These are phyloP conservation scores for Raddia guianensis DNA, from an alignment of 176 grass and related monocot species.

Conservation along the genomic window DNA sequence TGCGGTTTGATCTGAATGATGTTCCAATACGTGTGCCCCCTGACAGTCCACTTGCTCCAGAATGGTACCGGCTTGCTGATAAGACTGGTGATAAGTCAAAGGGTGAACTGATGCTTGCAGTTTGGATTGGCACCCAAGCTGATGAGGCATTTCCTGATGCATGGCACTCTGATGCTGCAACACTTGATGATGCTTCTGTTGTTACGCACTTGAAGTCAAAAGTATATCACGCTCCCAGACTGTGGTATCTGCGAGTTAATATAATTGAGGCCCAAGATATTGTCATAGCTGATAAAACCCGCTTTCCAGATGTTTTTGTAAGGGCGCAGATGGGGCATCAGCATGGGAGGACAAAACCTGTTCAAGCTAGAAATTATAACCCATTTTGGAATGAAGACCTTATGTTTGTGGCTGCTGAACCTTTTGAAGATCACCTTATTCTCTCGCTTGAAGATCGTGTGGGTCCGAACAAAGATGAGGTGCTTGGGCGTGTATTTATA, in stretches of 20 bases:
- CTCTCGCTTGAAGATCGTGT: conserved; percentile 85
- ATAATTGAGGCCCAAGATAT: conserved; percentile 97
- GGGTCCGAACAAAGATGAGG: conserved; percentile 91
- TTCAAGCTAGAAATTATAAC: conserved; percentile 77
- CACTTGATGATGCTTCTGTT: conserved; percentile 52
- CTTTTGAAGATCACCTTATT: conserved; percentile 94
- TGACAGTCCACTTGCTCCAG: conserved; percentile 91
- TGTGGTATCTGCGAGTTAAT: conserved; percentile 92
- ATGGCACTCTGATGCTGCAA: conserved; percentile 80
- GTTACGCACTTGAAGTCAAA: conserved; percentile 85
- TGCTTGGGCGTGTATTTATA: conserved; percentile 76
- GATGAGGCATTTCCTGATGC: conserved; percentile 98
- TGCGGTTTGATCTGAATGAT: conserved; percentile 92
- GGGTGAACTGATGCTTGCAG: conserved; percentile 97
- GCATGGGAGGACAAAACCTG: conserved; percentile 64
- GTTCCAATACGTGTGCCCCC: conserved; percentile 85
- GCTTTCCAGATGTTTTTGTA: conserved; percentile 84
- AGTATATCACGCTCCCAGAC: conserved; percentile 95
- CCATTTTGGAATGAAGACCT: conserved; percentile 95
- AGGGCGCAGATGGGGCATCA: conserved; percentile 86
- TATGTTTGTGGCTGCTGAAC: conserved; percentile 97
- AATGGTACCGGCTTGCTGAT: conserved; percentile 88
- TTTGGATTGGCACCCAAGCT: conserved; percentile 98
- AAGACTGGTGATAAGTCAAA: conserved; percentile 78
- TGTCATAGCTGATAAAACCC: conserved; percentile 73